Conservation (phyloP, 2,329 filamentous ascomycete genomes). For the Penicillium frequentans region DNA sequence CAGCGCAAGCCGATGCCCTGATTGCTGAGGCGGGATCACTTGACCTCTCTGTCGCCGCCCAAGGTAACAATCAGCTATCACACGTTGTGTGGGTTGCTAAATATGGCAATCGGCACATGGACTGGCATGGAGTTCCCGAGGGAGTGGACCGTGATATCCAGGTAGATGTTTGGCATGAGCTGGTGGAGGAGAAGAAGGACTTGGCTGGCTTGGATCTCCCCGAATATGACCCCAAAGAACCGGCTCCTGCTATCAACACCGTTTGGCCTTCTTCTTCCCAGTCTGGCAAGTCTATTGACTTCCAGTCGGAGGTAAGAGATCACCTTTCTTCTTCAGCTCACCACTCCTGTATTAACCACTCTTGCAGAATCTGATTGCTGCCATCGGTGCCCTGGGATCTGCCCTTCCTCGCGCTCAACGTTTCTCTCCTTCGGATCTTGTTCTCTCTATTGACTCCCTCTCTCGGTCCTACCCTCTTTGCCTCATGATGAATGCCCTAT, state of each 20-base stretch:
- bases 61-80: slow-evolving; percentile 68
- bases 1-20: slow-evolving; percentile 75
- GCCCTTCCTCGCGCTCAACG: slow-evolving; percentile 74
- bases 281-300: slow-evolving; percentile 72
- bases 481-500: slow-evolving; percentile 79
- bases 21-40: slow-evolving; percentile 85
- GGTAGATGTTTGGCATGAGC: slow-evolving; percentile 90
- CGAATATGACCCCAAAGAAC: slow-evolving; percentile 54
- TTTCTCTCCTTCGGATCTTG: slow-evolving; percentile 71
- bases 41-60: slow-evolving; percentile 71
- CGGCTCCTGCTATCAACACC: slow-evolving; percentile 47
- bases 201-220: slow-evolving; percentile 65
- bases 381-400: slow-evolving; percentile 73
- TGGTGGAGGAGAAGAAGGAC: slow-evolving; percentile 69
- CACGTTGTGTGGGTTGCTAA: slow-evolving; percentile 92
- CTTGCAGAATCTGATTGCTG: slow-evolving; percentile 79
- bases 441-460: slow-evolving; percentile 81
- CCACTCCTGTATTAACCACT: slow-evolving; percentile 1
- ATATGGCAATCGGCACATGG: slow-evolving; percentile 84
- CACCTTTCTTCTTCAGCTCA: background rate
- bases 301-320: slow-evolving; percentile 63
- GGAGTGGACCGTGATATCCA: slow-evolving; percentile 72
- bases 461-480: slow-evolving; percentile 76
- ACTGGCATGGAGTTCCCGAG: slow-evolving; percentile 87
- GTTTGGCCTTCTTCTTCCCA: slow-evolving; percentile 42